Base-by-base conservation (phyloP, 129 eudicot genomes). In the Mikania micrantha region DNA sequence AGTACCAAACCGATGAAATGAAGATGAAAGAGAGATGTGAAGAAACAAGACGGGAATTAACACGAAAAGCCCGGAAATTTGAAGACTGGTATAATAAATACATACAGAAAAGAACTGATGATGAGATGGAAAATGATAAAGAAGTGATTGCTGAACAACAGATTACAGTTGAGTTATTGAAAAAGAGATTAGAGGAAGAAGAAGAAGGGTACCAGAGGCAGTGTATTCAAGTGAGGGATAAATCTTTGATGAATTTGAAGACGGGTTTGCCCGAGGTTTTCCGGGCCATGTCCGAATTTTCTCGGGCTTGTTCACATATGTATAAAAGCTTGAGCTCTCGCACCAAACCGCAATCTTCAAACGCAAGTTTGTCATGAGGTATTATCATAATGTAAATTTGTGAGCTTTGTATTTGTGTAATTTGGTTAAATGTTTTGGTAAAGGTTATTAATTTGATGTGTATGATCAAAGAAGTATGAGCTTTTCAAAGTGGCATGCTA, bases 191-290 rank as follows among this genome's bases (percentile, higher is more conserved):
- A 72, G 89, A 88, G 75, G 96, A 88, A 0, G 96, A 86, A 24
- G 91, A 86, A 45, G 87, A 82, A 35, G 80, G 20, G 11, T 92
- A 84, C 35, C 79, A 79, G 76, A 78, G 73, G 74, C 86, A 78
- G 27, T 84, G 91, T 39, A 31, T 85, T 70, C 98, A 92, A 50
- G 95, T 88, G 10, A 83, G 98, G 77, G 90, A 92, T 34, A 92
- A 88, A 80, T 85, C 98, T 27, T 77, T 92, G 66, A 78, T 82
- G 70, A 92, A 81, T 67, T 74, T 92, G 50, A 88, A 69, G 74
- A 86, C 84, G 59, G 82, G 88, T 15, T 77, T 92, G 75, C 96
- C 96, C 0, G 98, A 88, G 79, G 81, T 88, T 57, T 88, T 92
- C 54, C 70, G 84, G 65, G 84, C 90, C 11, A 67, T 88, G 91